Conservation (phyloP, 371 early-diverging fungal species). For the Mortierella sp. region DNA sequence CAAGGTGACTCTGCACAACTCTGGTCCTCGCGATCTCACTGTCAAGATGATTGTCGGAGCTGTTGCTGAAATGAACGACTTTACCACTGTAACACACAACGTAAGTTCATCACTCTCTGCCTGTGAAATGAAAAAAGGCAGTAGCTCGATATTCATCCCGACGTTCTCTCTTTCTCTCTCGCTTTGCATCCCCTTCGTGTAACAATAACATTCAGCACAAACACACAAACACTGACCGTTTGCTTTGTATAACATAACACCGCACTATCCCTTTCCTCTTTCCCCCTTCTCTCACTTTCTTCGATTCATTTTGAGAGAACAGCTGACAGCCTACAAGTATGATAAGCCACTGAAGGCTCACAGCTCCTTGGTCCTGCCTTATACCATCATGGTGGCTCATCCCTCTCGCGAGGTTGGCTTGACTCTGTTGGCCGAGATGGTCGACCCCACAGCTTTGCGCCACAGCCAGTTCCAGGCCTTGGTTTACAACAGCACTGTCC, state of each 20-base stretch:
- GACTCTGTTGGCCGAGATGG: constrained; percentile 2
- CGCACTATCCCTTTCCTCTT: too few relatives aligned
- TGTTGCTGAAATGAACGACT: constrained; percentile 12
- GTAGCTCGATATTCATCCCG: neutral
- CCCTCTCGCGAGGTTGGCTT: constrained; percentile 2
- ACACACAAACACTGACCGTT: neutral
- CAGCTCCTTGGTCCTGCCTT: constrained; percentile 16
- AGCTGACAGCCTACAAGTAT: constrained; percentile 12
- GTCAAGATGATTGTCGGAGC: constrained; percentile 14
- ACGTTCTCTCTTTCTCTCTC: neutral
- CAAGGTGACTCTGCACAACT: constrained; percentile 4
- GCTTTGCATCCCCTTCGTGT: neutral
- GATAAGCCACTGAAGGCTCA: constrained; percentile 16
- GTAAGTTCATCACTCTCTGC: neutral
- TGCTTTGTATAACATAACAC: neutral
- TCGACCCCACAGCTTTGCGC: neutral
- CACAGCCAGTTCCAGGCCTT: constrained; percentile 4
- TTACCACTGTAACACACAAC: constrained; percentile 5
- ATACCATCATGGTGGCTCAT: constrained; percentile 8
- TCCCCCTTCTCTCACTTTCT: neutral
- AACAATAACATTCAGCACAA: too few relatives aligned
- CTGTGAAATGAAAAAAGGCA: neutral
- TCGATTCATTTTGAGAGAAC: too few relatives aligned
- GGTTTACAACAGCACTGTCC: constrained; percentile 22
- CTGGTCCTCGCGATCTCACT: neutral